Evolutionary conservation across 495 filamentous ascomycete species (phyloP), one percentile per base, ranked within the genome.

Genomic region (Daldinia childiae): DNA sequence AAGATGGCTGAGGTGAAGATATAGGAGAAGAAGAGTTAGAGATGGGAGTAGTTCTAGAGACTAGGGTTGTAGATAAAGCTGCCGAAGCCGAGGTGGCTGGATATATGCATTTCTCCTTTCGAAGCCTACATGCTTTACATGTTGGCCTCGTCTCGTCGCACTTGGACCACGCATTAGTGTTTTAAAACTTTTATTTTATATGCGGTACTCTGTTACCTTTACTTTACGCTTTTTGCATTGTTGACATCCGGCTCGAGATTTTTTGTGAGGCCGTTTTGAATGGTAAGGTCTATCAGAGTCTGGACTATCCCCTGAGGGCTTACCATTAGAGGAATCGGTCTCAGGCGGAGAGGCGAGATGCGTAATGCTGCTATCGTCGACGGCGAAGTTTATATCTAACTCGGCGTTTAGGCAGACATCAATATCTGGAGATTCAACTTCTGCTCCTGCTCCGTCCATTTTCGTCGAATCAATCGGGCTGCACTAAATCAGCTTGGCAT

Each of bases 231-330:
- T 81, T 59, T 82, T 81, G 69, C 85, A 87, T 26, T 79, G 79
- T 19, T 71, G 68, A 48, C 79, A 81, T n/a, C 85, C 85, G n/a
- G 74, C 75, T 45, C 84, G 78, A 0, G 83, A 84, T 71, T 87
- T 87, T 61, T 77, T 83, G 63, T 86, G 85, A 29, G 85, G 83
- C 19, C 84, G 77, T 69, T 86, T 87, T 29, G 84, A 39, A 51
- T 84, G 77, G 52, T 82, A 85, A 0, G 78, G 79, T 54, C 62
- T 81, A 50, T 68, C 55, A 9, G 62, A 51, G 0, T 65, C 65
- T 14, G 61, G 26, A 29, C 34, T 55, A 27, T 68, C 70, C 15
- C 57, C 58, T 1, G 50, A 54, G 15, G 64, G 50, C 21, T 61
- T 54, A 34, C 30, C 62, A 48, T 50, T 61, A 54, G 50, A 57